Base-by-base conservation (phyloP, 495 filamentous ascomycete species). In the Penicillium alfredii region DNA sequence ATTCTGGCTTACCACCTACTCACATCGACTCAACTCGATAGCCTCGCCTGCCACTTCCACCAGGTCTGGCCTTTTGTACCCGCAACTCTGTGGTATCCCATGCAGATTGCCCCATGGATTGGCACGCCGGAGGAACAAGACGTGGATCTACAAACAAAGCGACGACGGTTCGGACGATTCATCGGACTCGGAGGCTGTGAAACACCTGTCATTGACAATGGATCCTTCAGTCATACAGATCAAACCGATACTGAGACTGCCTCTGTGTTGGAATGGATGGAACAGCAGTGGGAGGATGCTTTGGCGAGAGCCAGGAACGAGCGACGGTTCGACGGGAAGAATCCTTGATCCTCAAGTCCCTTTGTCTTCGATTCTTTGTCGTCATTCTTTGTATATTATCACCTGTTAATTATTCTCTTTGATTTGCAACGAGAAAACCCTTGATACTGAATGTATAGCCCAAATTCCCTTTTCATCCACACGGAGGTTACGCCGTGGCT, bases 1-100 rank as follows among this genome's bases (percentile, higher is more conserved):
- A 51, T 88, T 9, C 71, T 89, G 1, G 61, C 72, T 55, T 88
- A 79, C 68, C 84, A 82, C 66, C 76, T 92, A 15, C 73, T 93
- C 26, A 86, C 84, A 19, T 72, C 76, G 44, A 52, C 45, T 13
- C 68, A 90, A 55, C 74, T 88, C 26, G 84, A 93, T 51, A 56
- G 55, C 22, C 77, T 94, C 4, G 84, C 86, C 6, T 61, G 67
- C 23, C 81, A 83, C 55, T 92, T 86, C 60, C 80, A 88, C 58
- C 86, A 94, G 55, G 65, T 73, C 29, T 63, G 44, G 72, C 80
- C 33, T 66, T 78, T 25, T 46, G 60, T 56, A 11, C 42, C 37
- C 0, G 76, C 64, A 49, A 80, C 74, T 1, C 33, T 35, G 24
- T 51, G 61, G n/a, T 92, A 94, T 54, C 86, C 87, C 3, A 72